Evolutionary conservation across 441 rosid genomes (phyloP), one percentile per base, ranked within the genome.

Genomic region (Erysimum cheiri): DNA sequence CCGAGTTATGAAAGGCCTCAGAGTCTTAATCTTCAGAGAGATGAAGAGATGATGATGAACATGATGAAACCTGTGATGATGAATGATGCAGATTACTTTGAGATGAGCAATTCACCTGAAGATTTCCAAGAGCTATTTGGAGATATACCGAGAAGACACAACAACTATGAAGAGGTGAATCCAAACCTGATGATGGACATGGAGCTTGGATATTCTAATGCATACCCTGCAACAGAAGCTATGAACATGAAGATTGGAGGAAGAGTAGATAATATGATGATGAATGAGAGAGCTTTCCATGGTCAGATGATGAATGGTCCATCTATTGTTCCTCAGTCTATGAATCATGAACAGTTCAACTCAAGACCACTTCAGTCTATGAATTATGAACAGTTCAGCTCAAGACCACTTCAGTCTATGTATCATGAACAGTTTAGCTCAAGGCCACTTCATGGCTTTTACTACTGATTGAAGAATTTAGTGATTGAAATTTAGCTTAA

Each of bases 201-300:
- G 59, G 82, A 70, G 31, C 79, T 71, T 12, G 78, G 72, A 5
- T 70, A 69, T 44, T 62, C 77, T 56, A 35, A 66, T 59, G 62
- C 60, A 48, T 70, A 76, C 75, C 85, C 87, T 71, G 75, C 81
- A 3, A 6, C 66, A 12, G 69, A 77, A 14, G 61, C 70, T 62
- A 66, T 75, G 74, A 80, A 62, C 49, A 65, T 66, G 71, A 59
- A 72, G 67, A 41, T 73, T 41, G 75, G 64, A 41, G 67, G 66
- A 61, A 77, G 69, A 40, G 14, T 49, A 3, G 55, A 35, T 24
- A 64, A 48, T 40, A 59, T 54, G 71, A 69, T 69, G 54, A 61
- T 40, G 69, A 62, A 66, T 40, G 72, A 60, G 60, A 58, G 56
- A 70, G 62, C 57, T 54, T 50, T 64, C 39, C 80, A 48, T 10